phyloP scores from a whole-genome alignment of 495 filamentous ascomycete species.

The Beverwykella pulmonaria region DNA sequence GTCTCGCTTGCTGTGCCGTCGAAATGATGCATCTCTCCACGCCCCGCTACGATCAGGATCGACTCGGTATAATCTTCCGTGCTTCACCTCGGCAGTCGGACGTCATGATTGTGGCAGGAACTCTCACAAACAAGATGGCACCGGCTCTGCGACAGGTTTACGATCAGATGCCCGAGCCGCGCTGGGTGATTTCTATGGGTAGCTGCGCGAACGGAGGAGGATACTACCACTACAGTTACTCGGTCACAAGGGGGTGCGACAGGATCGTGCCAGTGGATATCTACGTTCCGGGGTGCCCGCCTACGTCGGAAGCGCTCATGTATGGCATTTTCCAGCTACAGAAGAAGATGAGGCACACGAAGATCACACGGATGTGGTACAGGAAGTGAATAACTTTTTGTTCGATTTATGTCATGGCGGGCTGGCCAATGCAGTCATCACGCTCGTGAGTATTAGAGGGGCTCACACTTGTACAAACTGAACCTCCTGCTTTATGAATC shows the following conservation, averaged over 20 bases:
- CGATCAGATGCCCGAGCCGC: conserved; percentile 96
- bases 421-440: neutral
- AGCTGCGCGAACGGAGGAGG: conserved; percentile 90
- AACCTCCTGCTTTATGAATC: neutral
- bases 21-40: conserved; percentile 99
- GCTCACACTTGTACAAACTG: conserved; percentile 11
- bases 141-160: conserved; percentile 93
- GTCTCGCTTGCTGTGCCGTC: conserved; percentile 92
- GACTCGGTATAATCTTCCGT: conserved; percentile 95
- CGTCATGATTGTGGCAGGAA: conserved; percentile 97
- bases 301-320: conserved; percentile 85
- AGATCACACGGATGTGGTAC: conserved; percentile 70
- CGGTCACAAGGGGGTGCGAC: conserved; percentile 83
- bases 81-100: conserved; percentile 93
- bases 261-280: conserved; percentile 89
- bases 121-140: conserved; percentile 97
- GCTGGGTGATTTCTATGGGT: conserved; percentile 92
- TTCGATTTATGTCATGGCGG: neutral
- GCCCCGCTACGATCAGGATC: conserved; percentile 93
- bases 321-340: conserved; percentile 85
- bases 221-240: conserved; percentile 94
- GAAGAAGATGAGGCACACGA: conserved; percentile 78
- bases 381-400: conserved; percentile 50
- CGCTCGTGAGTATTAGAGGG: neutral
- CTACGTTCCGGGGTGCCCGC: conserved; percentile 91